Evolutionary conservation across 192 early-diverging fungal genomes (phyloP).

Genomic region (Coemansia sp.): DNA sequence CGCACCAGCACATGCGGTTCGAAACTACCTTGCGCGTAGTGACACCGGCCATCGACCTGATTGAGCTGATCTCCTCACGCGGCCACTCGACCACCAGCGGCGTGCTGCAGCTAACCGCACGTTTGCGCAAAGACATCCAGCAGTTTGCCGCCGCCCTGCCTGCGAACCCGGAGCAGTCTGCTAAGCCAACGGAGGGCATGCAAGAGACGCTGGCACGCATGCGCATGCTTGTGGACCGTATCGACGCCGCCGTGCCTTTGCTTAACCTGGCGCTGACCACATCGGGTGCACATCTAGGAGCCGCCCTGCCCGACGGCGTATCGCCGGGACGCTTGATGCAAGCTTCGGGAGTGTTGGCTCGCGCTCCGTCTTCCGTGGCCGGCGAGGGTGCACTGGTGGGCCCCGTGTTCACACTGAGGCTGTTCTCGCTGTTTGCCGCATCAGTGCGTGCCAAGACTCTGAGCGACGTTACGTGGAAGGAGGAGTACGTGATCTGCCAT

Average conservation of each 20-base stretch:
- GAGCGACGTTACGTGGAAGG: slow-evolving; percentile 76
- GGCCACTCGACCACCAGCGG: slow-evolving; percentile 60
- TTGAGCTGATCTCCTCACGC: slow-evolving; percentile 61
- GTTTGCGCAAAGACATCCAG: slow-evolving; percentile 56
- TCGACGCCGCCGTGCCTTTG: slow-evolving; percentile 56
- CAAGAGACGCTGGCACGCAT: background rate
- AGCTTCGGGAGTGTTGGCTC: slow-evolving; percentile 49
- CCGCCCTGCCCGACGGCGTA: slow-evolving; percentile 38
- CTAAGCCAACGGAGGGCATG: no score
- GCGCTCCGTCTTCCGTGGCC: background rate
- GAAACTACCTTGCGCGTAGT: slow-evolving; percentile 56
- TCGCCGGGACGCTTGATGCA: slow-evolving; percentile 62
- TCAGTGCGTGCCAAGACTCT: slow-evolving; percentile 59
- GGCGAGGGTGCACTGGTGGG: slow-evolving; percentile 19
- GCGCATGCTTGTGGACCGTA: slow-evolving; percentile 30
- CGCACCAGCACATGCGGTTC: slow-evolving; percentile 45
- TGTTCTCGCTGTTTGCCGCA: slow-evolving; percentile 70
- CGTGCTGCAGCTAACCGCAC: slow-evolving; percentile 54
- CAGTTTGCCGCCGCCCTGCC: slow-evolving; percentile 36
- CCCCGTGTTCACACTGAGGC: slow-evolving; percentile 48
- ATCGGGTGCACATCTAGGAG: slow-evolving; percentile 51
- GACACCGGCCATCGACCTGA: slow-evolving; percentile 68
- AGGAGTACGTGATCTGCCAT: slow-evolving; percentile 64
- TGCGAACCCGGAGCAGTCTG: no score
- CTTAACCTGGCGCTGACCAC: slow-evolving; percentile 56